phyloP scores from a whole-genome alignment of 768 basidiomycete species.

The Tulasnella sp. region DNA sequence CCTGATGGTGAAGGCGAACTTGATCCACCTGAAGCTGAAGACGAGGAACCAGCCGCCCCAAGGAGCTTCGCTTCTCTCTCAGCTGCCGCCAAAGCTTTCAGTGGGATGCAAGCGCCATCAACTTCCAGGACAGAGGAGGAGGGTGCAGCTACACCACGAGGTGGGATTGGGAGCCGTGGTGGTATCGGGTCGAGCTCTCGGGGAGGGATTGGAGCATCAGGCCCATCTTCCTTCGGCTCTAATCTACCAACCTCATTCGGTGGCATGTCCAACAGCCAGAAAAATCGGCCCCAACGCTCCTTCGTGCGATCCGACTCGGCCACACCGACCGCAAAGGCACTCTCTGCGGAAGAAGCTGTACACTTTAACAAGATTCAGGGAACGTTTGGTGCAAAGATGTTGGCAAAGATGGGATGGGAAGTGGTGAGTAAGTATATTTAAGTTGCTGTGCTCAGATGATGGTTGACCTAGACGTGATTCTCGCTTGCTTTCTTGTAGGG shows the following conservation, averaged over 20 bases:
- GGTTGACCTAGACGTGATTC: not conserved
- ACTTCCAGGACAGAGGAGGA: slow-evolving; percentile 10
- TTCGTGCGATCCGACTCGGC: slow-evolving; percentile 37
- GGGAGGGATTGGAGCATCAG: slow-evolving; percentile 17
- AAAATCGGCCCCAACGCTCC: slow-evolving; percentile 34
- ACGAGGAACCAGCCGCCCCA: slow-evolving; percentile 36
- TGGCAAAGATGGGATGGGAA: slow-evolving; percentile 94
- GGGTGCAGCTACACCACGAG: not conserved
- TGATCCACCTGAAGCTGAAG: slow-evolving; percentile 43
- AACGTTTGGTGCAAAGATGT: slow-evolving; percentile 79
- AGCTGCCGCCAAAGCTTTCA: slow-evolving; percentile 36
- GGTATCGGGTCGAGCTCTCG: slow-evolving; percentile 19
- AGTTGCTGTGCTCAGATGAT: not conserved
- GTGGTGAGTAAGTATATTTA: slow-evolving; percentile 36
- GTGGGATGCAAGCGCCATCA: not conserved
- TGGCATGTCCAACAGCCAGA: slow-evolving; percentile 25
- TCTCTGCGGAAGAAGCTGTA: slow-evolving; percentile 58
- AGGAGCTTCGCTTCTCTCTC: slow-evolving; percentile 23
- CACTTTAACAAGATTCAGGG: slow-evolving; percentile 76
- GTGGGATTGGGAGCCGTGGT: slow-evolving; percentile 21
- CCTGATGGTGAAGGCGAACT: slow-evolving; percentile 38
- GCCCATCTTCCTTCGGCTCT: not conserved
- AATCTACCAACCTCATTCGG: slow-evolving; percentile 35
- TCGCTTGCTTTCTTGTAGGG: slow-evolving; percentile 29
- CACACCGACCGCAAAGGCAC: slow-evolving; percentile 30